phyloP scores from a whole-genome alignment of 2,329 filamentous ascomycete genomes.

The Venturia oleaginea region DNA sequence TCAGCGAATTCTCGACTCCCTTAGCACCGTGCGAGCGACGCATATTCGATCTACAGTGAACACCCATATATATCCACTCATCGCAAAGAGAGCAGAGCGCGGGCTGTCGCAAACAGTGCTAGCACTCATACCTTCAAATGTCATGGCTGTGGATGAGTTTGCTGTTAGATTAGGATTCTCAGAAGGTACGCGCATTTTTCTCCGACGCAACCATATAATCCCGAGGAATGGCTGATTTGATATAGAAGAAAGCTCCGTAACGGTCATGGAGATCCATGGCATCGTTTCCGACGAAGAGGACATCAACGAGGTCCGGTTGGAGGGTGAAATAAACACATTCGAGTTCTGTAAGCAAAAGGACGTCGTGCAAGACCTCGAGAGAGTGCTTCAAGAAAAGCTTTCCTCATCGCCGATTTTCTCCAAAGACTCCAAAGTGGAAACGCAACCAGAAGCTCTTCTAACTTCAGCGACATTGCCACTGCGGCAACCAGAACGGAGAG shows the following conservation, averaged over 20 bases:
- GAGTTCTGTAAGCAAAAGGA: constrained; percentile 36
- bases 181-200: constrained; percentile 1
- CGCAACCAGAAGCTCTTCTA: not conserved
- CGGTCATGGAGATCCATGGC: constrained; percentile 27
- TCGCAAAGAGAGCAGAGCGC: constrained; percentile 30
- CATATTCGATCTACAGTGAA: constrained; percentile 32
- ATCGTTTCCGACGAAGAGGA: constrained; percentile 30
- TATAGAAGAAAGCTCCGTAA: constrained; percentile 14
- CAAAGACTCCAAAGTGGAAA: not conserved
- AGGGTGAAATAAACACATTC: constrained; percentile 21
- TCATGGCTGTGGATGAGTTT: constrained; percentile 22
- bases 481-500: constrained; percentile 1
- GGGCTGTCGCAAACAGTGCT: constrained; percentile 36
- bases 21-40: constrained; percentile 30
- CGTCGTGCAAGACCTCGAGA: constrained; percentile 33
- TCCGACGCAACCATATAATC: not conserved
- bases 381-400: constrained; percentile 15
- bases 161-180: not conserved
- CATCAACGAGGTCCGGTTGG: constrained; percentile 30
- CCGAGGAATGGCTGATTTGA: not conserved
- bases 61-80: constrained; percentile 32
- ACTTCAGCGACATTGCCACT: not conserved
- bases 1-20: constrained; percentile 27
- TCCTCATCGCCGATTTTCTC: not conserved
- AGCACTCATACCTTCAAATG: constrained; percentile 36